Evolutionary conservation across 345 rosid species (phyloP).

Genomic region (Barbarea vulgaris): DNA sequence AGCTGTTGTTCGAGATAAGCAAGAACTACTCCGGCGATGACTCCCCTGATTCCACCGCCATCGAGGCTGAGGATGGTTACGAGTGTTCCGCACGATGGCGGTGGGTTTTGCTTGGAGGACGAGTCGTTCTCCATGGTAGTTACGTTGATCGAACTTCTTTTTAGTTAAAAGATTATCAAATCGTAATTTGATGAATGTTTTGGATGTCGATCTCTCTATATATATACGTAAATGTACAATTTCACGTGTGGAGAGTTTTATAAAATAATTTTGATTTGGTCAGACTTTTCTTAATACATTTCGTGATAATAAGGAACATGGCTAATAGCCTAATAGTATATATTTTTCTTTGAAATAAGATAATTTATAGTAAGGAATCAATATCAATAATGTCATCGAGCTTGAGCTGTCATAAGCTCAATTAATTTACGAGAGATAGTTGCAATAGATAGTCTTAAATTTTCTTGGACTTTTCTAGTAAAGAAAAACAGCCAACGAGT

Average conservation of each 20-base stretch:
- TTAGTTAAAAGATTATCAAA: not conserved
- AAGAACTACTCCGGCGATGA: conserved; percentile 68
- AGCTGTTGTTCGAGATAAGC: conserved; percentile 70
- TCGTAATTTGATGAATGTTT: not conserved
- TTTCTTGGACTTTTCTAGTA: not conserved
- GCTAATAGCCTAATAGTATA: too few relatives aligned
- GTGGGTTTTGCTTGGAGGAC: conserved; percentile 22
- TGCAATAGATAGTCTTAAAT: not conserved
- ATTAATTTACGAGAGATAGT: not conserved
- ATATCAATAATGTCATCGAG: not conserved
- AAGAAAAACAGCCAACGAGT: not conserved
- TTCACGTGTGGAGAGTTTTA: not conserved
- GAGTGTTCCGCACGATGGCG: conserved; percentile 57
- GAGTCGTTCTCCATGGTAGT: conserved; percentile 29
- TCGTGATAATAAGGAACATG: conserved; percentile 26
- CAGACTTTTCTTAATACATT: conserved; percentile 17
- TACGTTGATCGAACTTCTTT: not conserved
- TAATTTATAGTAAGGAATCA: not conserved
- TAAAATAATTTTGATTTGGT: not conserved
- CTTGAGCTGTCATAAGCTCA: not conserved
- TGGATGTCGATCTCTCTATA: not conserved
- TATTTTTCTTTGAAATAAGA: not conserved
- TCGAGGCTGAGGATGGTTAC: conserved; percentile 72
- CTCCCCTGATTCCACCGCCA: conserved; percentile 77
- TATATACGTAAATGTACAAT: conserved; percentile 11